phyloP scores from a whole-genome alignment of 2,329 filamentous ascomycete genomes.

The Cordyceps militaris region DNA sequence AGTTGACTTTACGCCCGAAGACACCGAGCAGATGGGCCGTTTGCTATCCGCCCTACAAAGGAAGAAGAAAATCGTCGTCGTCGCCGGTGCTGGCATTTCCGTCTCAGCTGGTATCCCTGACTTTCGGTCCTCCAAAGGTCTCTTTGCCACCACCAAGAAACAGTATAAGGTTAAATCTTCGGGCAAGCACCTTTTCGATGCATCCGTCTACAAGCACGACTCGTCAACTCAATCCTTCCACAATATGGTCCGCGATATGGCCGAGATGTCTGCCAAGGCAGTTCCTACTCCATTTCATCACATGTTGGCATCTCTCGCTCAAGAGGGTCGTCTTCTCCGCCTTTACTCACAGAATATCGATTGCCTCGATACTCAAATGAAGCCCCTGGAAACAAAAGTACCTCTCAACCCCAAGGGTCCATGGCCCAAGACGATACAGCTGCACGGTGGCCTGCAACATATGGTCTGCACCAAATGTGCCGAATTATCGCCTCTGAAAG shows the following conservation, averaged over 20 bases:
- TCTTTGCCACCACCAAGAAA: slow-evolving; percentile 78
- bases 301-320: slow-evolving; percentile 79
- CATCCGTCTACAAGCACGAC: slow-evolving; percentile 92
- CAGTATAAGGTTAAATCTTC: slow-evolving; percentile 85
- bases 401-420: slow-evolving; percentile 77
- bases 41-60: slow-evolving; percentile 70
- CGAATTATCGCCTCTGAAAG: slow-evolving; percentile 67
- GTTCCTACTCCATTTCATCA: slow-evolving; percentile 87
- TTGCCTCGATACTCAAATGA: slow-evolving; percentile 79
- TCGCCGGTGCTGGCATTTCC: slow-evolving; percentile 94
- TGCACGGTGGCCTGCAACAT: slow-evolving; percentile 88
- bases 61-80: slow-evolving; percentile 93
- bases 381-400: slow-evolving; percentile 71
- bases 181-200: slow-evolving; percentile 93
- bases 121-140: slow-evolving; percentile 83
- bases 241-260: slow-evolving; percentile 88
- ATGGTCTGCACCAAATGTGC: slow-evolving; percentile 97
- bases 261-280: slow-evolving; percentile 68
- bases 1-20: slow-evolving; percentile 38
- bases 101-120: slow-evolving; percentile 96
- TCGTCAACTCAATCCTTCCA: slow-evolving; percentile 86
- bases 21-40: slow-evolving; percentile 54
- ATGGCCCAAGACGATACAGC: slow-evolving; percentile 88
- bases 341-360: slow-evolving; percentile 97
- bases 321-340: slow-evolving; percentile 78